Percentiles rank a stretch among this genome's conserved stretches.
Evolutionary conservation across 169 alveolate genomes (phyloP).

Genomic region (Plasmodium cynomolgi): DNA sequence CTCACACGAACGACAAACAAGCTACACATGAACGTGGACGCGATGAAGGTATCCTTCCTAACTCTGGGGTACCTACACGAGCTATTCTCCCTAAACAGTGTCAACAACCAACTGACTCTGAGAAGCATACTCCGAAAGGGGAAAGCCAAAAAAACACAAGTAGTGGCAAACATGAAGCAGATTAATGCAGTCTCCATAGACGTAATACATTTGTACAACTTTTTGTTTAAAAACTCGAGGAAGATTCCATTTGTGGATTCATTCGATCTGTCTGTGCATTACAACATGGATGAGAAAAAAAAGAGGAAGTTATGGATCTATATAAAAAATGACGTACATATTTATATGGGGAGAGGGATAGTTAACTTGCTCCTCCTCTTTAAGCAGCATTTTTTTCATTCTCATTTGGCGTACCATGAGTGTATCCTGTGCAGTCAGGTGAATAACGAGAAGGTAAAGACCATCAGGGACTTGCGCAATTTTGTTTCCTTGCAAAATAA

Average conservation of each 20-base stretch:
- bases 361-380: conserved; percentile 25
- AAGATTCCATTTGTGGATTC: conserved; percentile 12
- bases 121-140: not conserved
- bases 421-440: not conserved
- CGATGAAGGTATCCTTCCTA: conserved; percentile 15
- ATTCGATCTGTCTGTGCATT: conserved; percentile 18
- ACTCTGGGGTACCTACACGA: conserved; percentile 34
- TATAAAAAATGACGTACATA: conserved; percentile 35
- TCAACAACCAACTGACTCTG: conserved; percentile 14
- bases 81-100: conserved; percentile 24
- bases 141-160: not conserved
- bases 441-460: not conserved
- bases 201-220: not conserved
- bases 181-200: not conserved
- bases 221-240: conserved; percentile 9
- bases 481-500: not conserved
- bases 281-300: conserved; percentile 13
- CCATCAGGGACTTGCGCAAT: conserved; percentile 14
- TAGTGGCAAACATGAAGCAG: not conserved
- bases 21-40: conserved; percentile 3
- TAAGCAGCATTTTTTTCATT: conserved; percentile 3
- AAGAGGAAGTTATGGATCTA: conserved; percentile 16
- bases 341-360: conserved; percentile 10
- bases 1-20: conserved; percentile 10
- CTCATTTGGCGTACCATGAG: conserved; percentile 24